Base-by-base conservation (phyloP, 2,329 filamentous ascomycete species). In the Phymatotrichopsis omnivora region DNA sequence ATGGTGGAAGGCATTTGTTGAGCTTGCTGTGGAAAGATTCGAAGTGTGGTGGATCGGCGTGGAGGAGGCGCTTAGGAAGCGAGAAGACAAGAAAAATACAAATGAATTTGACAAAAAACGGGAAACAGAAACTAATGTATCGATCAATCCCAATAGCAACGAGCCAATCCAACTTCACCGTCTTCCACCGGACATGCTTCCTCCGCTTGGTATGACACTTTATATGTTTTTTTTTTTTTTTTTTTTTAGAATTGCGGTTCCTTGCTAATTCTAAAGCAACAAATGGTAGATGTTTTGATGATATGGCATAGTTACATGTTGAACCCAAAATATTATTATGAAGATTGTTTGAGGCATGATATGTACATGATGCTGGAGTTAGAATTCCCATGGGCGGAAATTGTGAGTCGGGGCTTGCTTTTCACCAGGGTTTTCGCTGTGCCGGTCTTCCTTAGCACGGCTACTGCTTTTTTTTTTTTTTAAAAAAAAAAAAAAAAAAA, bases 271-370 rank as follows among this genome's bases (percentile, higher is more conserved):
- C 24, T 23, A 50, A 30, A 25, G 31, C 55, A 20, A 27, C 27
- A 29, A 25, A 35, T 28, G 23, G 55, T 28, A 61, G 82, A 87
- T 63, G 74, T 87, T 1, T 63, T 86, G 16, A 82, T 87, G 79
- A 77, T 87, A 0, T 83, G 80, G 78, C 83, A 89, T 61, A 67
- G 80, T 0, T 82, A 84, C 58, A 80, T 84, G 74, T 72, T 89
- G 3, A 87, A 86, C 55, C 83, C 83, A 0, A 69, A 79, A 30
- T 68, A 67, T n/a, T 87, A 78, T 58, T 71, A 85, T 3, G 81
- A 87, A 57, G 83, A 89, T 59, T 78, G 76, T 57, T 65, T 85
- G 44, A 71, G 80, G 6, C 63, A 67, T 22, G 75, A 74, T 0
- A 55, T 68, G 2, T 66, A 68, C 45, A 65, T 72, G 22, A 60